Evolutionary conservation across 2,329 filamentous ascomycete species (phyloP).

Genomic region (Clonostachys chloroleuca): DNA sequence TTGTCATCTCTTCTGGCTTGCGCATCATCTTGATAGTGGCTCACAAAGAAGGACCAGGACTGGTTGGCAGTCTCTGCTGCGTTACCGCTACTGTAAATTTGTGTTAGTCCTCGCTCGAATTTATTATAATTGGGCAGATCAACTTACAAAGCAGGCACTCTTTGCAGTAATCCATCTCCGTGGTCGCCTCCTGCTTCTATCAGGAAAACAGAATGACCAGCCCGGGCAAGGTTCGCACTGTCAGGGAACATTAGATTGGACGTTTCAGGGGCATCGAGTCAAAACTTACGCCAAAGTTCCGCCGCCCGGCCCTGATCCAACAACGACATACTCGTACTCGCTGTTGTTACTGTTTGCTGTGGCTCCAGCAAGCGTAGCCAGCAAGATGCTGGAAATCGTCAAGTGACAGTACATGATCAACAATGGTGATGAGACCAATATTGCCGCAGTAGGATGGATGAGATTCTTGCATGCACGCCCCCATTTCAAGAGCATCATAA

Average conservation of each 20-base stretch:
- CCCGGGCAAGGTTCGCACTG: slow-evolving; percentile 43
- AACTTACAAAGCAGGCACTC: slow-evolving; percentile 6
- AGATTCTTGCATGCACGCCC: too few relatives aligned
- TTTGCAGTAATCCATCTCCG: slow-evolving; percentile 15
- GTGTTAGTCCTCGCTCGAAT: not conserved
- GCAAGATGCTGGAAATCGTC: too few relatives aligned
- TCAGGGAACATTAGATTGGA: not conserved
- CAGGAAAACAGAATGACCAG: slow-evolving; percentile 49
- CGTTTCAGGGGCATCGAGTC: not conserved
- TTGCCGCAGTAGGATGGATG: too few relatives aligned
- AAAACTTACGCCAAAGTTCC: slow-evolving; percentile 36
- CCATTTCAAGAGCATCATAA: too few relatives aligned
- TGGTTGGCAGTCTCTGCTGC: slow-evolving; percentile 7
- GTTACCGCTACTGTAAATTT: not conserved
- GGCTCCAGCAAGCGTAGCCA: too few relatives aligned
- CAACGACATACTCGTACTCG: slow-evolving; percentile 50
- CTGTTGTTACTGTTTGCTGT: not conserved
- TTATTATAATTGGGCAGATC: not conserved
- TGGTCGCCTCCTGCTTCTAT: slow-evolving; percentile 54
- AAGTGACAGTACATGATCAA: too few relatives aligned
- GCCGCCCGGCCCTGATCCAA: slow-evolving; percentile 53
- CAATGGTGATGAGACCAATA: too few relatives aligned
- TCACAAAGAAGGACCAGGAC: slow-evolving; percentile 56
- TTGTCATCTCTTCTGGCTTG: slow-evolving; percentile 11
- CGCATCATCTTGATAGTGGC: slow-evolving; percentile 39